phyloP scores from a whole-genome alignment of 2,329 filamentous ascomycete species.

The Penicillium nordicum region DNA sequence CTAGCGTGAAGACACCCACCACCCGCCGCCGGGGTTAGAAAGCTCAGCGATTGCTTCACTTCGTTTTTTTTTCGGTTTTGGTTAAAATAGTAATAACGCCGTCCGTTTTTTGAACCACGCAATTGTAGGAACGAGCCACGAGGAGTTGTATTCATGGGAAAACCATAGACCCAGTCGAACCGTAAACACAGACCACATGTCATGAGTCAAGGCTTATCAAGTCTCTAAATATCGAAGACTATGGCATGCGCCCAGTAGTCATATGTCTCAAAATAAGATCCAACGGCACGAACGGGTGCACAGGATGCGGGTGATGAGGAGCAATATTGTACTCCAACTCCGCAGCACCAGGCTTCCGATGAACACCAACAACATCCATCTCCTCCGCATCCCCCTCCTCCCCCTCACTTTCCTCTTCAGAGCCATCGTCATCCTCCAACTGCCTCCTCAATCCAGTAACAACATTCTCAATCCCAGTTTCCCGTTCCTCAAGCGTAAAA shows the following conservation, averaged over 20 bases:
- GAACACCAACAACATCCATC: conserved; percentile 41
- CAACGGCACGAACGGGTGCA: conserved; percentile 38
- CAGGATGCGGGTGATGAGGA: conserved; percentile 23
- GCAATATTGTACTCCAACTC: conserved; percentile 37
- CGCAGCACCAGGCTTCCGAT: conserved; percentile 30
- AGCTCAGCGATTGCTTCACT: neutral
- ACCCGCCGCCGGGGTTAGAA: conserved; percentile 55
- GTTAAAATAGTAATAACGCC: conserved; percentile 16
- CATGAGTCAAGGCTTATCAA: neutral
- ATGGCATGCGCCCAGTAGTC: conserved; percentile 43
- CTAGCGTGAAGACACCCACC: conserved; percentile 49
- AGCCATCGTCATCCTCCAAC: conserved; percentile 54
- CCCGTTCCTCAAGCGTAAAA: conserved; percentile 69
- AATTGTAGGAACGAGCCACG: neutral
- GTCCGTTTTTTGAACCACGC: conserved; percentile 8
- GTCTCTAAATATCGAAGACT: neutral
- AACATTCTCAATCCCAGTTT: conserved; percentile 64
- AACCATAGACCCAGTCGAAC: neutral
- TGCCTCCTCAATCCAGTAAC: conserved; percentile 65
- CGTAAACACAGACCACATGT: neutral
- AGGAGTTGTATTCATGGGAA: neutral
- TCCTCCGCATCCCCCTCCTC: conserved; percentile 52
- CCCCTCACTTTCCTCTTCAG: conserved; percentile 48
- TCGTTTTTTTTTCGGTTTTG: conserved; percentile 9
- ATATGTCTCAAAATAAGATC: conserved; percentile 51